Conservation (phyloP, 192 early-diverging fungal genomes). For the Geosiphon pyriformis region DNA sequence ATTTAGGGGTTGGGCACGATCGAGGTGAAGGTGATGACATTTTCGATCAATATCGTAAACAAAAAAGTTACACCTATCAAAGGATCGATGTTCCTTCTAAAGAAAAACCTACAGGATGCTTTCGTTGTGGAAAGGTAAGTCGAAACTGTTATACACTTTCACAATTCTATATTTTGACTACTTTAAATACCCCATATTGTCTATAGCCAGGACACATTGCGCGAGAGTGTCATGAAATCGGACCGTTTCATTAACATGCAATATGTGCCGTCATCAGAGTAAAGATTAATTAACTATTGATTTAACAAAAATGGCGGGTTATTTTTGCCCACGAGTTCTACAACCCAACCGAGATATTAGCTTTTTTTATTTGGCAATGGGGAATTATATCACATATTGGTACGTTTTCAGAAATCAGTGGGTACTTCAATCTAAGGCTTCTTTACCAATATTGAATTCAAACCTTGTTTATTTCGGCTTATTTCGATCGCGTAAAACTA, state of each 20-base stretch:
- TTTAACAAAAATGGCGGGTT: no score
- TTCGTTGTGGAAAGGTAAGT: conserved; percentile 23
- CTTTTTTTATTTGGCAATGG: no score
- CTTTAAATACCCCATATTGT: neutral
- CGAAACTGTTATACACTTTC: neutral
- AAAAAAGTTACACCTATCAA: conserved; percentile 27
- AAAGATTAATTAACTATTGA: no score
- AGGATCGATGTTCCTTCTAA: conserved; percentile 16
- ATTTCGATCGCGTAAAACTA: conserved; percentile 90
- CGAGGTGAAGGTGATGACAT: conserved; percentile 19
- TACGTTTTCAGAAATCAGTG: no score
- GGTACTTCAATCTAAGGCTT: no score
- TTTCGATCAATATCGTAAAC: conserved; percentile 26
- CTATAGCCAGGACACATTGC: conserved; percentile 15
- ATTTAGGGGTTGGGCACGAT: conserved; percentile 20
- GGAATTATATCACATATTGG: no score
- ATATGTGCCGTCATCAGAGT: no score
- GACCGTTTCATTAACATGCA: neutral
- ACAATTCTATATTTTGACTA: neutral
- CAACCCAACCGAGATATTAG: no score
- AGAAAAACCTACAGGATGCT: conserved; percentile 22
- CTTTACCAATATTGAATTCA: conserved; percentile 50
- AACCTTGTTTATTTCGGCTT: conserved; percentile 80
- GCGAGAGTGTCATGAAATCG: conserved; percentile 8
- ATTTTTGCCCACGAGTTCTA: no score